Conservation (phyloP, 2,329 filamentous ascomycete genomes). For the Pseudogymnoascus sp. region DNA sequence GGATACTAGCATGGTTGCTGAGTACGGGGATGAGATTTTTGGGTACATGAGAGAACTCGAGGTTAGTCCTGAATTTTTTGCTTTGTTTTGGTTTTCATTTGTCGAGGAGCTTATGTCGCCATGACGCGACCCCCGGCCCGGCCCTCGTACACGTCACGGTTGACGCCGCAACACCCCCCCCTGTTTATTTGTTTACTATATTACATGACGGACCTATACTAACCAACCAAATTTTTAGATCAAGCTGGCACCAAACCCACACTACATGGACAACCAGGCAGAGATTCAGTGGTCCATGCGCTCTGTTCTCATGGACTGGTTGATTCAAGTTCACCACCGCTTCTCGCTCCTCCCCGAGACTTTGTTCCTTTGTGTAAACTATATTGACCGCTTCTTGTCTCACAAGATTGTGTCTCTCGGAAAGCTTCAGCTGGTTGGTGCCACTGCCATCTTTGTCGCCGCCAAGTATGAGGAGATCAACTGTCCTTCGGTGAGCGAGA, state of each 20-base stretch:
- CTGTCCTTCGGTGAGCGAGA: conserved; percentile 88
- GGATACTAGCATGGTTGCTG: conserved; percentile 96
- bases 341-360: conserved; percentile 91
- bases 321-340: conserved; percentile 89
- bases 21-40: conserved; percentile 95
- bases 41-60: conserved; percentile 84
- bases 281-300: conserved; percentile 99
- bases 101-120: conserved; percentile 10
- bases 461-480: conserved; percentile 99
- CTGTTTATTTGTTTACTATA: conserved; percentile 14
- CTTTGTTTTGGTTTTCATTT: conserved; percentile 3
- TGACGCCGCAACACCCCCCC: conserved; percentile 11
- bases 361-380: conserved; percentile 89
- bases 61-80: conserved; percentile 41
- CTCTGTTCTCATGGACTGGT: conserved; percentile 93
- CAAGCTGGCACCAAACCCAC: conserved; percentile 74
- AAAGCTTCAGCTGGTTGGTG: conserved; percentile 92
- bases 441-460: conserved; percentile 90
- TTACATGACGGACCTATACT: conserved; percentile 19
- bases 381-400: conserved; percentile 92
- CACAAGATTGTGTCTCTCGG: conserved; percentile 90
- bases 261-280: conserved; percentile 97
- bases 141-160: conserved; percentile 16
- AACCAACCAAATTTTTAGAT: conserved; percentile 40
- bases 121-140: conserved; percentile 8